Evolutionary conservation across 2,329 filamentous ascomycete genomes (phyloP).

Genomic region (Arthroderma uncinatum): DNA sequence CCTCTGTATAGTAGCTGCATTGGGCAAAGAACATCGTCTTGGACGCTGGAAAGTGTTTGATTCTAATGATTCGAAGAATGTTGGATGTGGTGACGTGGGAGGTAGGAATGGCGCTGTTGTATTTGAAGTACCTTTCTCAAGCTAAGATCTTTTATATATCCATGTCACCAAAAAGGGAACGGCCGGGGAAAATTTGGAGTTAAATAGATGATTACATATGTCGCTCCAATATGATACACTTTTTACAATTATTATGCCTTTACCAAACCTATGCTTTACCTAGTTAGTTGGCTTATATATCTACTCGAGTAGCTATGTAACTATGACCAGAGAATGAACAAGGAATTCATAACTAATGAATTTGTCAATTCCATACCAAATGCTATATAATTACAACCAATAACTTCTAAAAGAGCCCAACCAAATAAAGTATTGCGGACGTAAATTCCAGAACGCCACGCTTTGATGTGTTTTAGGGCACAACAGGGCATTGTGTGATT

Average conservation of each 20-base stretch:
- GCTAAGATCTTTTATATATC: neutral
- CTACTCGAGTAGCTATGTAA: neutral
- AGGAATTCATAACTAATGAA: neutral
- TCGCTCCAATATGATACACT: neutral
- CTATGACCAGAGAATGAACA: neutral
- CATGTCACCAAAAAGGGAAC: neutral
- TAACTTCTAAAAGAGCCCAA: neutral
- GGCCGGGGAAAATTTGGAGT: neutral
- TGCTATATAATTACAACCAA: neutral
- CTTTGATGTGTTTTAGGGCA: neutral
- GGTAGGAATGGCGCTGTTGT: constrained; percentile 77
- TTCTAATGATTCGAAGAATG: constrained; percentile 26
- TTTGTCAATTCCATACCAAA: neutral
- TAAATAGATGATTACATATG: neutral
- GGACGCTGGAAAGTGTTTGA: constrained; percentile 60
- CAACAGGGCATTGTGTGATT: neutral
- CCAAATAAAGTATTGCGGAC: neutral
- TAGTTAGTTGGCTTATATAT: too few relatives aligned
- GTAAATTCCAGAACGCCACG: neutral
- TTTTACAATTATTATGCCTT: neutral
- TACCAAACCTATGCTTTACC: too few relatives aligned
- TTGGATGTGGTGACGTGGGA: constrained; percentile 23
- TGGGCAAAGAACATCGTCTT: constrained; percentile 75
- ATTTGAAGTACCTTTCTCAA: constrained; percentile 59
- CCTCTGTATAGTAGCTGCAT: constrained; percentile 71